Evolutionary conservation across 1,284 basidiomycete species (phyloP), one percentile per base, ranked within the genome.

Genomic region (Ustilago sp.): DNA sequence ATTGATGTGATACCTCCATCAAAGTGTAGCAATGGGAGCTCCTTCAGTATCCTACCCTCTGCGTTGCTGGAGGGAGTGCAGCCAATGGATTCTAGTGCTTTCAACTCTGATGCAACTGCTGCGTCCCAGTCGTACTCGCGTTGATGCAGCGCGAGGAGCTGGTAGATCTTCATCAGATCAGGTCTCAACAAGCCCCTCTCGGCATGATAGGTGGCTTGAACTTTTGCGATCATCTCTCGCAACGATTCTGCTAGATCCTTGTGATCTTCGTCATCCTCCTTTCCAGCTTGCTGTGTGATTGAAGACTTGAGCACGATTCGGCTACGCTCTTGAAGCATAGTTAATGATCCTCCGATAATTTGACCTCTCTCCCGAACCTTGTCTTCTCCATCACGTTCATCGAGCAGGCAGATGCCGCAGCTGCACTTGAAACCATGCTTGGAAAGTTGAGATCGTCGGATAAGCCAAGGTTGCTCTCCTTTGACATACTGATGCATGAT

Each of bases 401-500:
- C 84, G 9, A 83, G 48, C 34, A 36, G 32, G 43, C 84, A 86
- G 12, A 86, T 76, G 15, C 66, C 69, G 51, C 84, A 86, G 2
- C 17, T 45, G 60, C 84, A 86, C 31, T 59, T 60, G 66, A 86
- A 86, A 1, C 80, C 83, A 58, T 86, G 84, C 70, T 85, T 86
- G 59, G 70, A 65, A 13, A 85, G 73, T 64, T 80, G 79, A 19
- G 79, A 69, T 13, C 74, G 72, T 12, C 84, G 77, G 51, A 78
- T 61, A 13, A 70, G 45, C 66, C 77, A 84, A 13, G 84, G 70
- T 55, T 78, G 69, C 55, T 83, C 83, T 31, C 84, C 84, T 17
- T 74, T 77, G 39, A 85, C 83, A 60, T 86, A 86, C 60, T 82
- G 83, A 64, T 86, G 84, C 71, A 81, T 77, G 74, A 86, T 83